Evolutionary conservation across 768 basidiomycete species (phyloP), one percentile per base, ranked within the genome.

Genomic region (Boletellus ananas): DNA sequence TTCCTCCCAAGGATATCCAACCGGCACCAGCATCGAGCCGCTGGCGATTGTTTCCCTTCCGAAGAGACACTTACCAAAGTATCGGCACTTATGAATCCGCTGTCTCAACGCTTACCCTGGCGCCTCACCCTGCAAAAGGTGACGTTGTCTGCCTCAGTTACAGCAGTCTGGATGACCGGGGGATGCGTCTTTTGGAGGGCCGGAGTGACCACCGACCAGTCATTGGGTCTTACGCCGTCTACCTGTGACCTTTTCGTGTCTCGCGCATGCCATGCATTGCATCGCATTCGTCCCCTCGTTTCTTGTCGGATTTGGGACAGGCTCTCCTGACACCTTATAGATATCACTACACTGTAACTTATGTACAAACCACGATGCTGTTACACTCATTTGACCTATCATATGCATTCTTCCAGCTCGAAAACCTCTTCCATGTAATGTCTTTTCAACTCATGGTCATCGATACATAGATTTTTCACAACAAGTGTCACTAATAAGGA

Each of bases 181-280:
- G 73, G 7, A 92, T 94, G 85, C 75, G 81, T 35, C 74, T 78
- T 49, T 65, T 94, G 47, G 85, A 87, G 64, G 90, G 87, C 14
- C 77, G 85, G 37, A 87, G 85, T 56, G 90, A 94, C 65, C 90
- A 94, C 62, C 71, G 90, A 34, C 90, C 90, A 0, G 90, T 93
- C n/a, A 80, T 90, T 52, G 87, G 87, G 48, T 79, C 79, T 20
- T 92, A 87, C 61, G 80, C 79, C 36, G 73, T 87, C 44, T 89
- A 85, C 68, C 56, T 87, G 29, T 85, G 61, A 71, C 43, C 36
- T 13, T 43, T 20, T 10, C n/a, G 34, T 35, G 43, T 44, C 56
- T 39, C 29, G 36, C 45, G 50, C 57, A 45, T 60, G 43, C 36
- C 37, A 35, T n/a, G 20, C 50, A 17, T 41, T 14, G 17, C 51